Evolutionary conservation across 2,329 filamentous ascomycete species (phyloP), one percentile per base, ranked within the genome.

Genomic region (Neurospora crassa): DNA sequence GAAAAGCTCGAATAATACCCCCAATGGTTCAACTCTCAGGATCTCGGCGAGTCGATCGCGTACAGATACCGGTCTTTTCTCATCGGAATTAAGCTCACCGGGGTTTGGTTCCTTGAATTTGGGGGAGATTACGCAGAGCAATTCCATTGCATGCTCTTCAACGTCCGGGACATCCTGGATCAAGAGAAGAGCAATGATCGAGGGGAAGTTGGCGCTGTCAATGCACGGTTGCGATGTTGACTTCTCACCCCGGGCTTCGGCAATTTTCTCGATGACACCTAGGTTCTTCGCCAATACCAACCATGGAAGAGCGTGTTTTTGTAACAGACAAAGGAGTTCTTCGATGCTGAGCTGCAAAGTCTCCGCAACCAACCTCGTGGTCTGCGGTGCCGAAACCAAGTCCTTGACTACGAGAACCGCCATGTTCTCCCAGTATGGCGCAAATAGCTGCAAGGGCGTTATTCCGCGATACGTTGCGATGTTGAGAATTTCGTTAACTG

Each of bases 341-440:
- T 89, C 85, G 10, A 96, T 87, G 47, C 88, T 91, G 77, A 93
- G 90, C 69, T 90, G 89, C 45, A 97, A 84, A 40, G 98, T 81
- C 74, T 97, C 93, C 34, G 94, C 93, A 68, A 98, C 85, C 67
- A 91, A 86, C 70, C 92, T 89, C 67, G 90, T 91, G 77, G 94
- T 91, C 76, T 96, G 92, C n/a, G 96, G 95, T 67, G 91, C 88
- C 68, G 88, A 86, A 29, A 91, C 86, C 73, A 98, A 86, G 76
- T 97, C 93, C 78, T 94, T 95, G 40, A 96, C 91, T 2, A 93
- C 90, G 68, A 90, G 87, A 72, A 95, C 91, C 0, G 93, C 94
- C 67, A 99, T 84, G 40, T 88, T 95, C 74, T 89, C 89, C 94
- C 95, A 98, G 79, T 94, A 98, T 0, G 95, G 94, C 70, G 90